Evolutionary conservation across 179 eudicot genomes (phyloP).

Genomic region (Drosera spatulata): DNA sequence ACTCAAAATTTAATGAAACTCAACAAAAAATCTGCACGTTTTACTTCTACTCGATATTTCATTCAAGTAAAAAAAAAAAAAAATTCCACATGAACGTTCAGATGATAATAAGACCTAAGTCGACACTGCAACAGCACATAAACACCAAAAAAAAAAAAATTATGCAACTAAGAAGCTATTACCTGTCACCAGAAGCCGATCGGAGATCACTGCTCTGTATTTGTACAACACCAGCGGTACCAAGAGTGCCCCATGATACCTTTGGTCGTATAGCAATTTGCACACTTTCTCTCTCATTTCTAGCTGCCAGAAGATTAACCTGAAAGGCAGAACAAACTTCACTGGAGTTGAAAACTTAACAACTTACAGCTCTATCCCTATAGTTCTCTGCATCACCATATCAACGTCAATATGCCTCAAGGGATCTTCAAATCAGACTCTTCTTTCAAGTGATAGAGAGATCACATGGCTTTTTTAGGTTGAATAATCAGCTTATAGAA

Average conservation of each 20-base stretch:
- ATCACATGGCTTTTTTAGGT: too few relatives aligned
- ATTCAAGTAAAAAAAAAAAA: too few relatives aligned
- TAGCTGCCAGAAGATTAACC: conserved; percentile 89
- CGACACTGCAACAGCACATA: neutral
- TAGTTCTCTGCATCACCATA: neutral
- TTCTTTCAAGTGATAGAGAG: too few relatives aligned
- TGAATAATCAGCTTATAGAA: too few relatives aligned
- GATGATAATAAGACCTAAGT: too few relatives aligned
- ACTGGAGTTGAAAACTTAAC: neutral
- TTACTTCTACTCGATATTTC: too few relatives aligned
- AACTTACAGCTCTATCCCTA: neutral
- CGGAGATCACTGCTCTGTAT: conserved; percentile 73
- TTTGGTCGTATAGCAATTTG: conserved; percentile 96
- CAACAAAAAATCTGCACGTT: too few relatives aligned
- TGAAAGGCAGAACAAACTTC: conserved; percentile 14
- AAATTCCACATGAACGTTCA: too few relatives aligned
- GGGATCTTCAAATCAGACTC: too few relatives aligned
- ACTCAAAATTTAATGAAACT: too few relatives aligned
- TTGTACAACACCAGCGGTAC: conserved; percentile 72
- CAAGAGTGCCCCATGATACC: conserved; percentile 69
- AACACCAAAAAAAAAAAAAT: neutral
- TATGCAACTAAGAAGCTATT: neutral
- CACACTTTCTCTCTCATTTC: conserved; percentile 93
- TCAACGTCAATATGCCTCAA: too few relatives aligned
- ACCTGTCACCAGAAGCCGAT: conserved; percentile 86